Evolutionary conservation across 1,139 yeast species (phyloP), one percentile per base, ranked within the genome.

Genomic region (Taphrina communis): DNA sequence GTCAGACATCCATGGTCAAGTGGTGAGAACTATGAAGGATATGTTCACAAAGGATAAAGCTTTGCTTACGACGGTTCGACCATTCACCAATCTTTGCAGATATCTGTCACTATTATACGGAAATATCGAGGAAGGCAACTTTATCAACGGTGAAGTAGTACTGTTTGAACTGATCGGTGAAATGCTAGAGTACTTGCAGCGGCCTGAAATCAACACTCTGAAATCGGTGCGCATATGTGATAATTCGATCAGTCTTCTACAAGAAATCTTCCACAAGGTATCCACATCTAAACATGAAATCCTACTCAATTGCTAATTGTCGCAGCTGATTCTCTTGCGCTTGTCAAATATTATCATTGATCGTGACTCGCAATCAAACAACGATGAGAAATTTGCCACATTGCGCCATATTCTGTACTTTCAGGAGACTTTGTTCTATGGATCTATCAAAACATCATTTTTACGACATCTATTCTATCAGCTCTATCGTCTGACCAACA

Each of bases 81-180:
- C 72, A 7, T 62, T 72, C 17, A 69, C 65, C 14, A 72, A 72
- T 42, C 65, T 73, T 14, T 69, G 70, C 14, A 42, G 42, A 12
- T 70, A 70, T 31, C 71, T 72, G 48, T 57, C 59, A 9, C 58
- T 67, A 35, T 71, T 70, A 36, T 38, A 70, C 17, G 68, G 69
- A 3, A 71, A 71, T 41, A 57, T 72, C n/a, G 71, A 66, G 57
- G 70, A 71, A 65, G 74, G 75, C 21, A 70, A 70, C 59, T 70
- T 73, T 58, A 44, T 72, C 12, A 72, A 71, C 8, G 75, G 74
- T 4, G 71, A 73, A 11, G 72, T 66, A 11, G 71, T 70, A 6
- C 62, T 73, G 21, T 69, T 72, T n/a, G 74, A 72, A 31, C 58
- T 72, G 25, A 58, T 72, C 31, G 74, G 72, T 7, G 69, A 62